A percentile compares a stretch with the other conserved stretches of the same genome.
These are phyloP conservation scores for Acer negundo DNA, from an alignment of 345 rosid species.

Conservation along the genomic window DNA sequence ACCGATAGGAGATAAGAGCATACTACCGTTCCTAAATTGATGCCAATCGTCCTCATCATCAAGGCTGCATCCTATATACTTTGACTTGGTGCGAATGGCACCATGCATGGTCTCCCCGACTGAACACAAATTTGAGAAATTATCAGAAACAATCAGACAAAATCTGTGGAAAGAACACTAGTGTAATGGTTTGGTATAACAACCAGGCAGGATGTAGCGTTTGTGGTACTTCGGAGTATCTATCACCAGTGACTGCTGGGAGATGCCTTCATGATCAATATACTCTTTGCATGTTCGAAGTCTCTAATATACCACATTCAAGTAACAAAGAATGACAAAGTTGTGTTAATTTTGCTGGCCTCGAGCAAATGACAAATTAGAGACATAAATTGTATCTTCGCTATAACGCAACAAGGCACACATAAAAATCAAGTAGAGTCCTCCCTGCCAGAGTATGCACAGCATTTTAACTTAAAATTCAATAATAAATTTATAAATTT, in stretches of 20 bases:
- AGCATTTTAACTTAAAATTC: too few relatives aligned
- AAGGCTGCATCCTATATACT: conserved; percentile 58
- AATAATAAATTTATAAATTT: not conserved
- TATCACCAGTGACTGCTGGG: conserved; percentile 79
- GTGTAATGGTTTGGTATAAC: not conserved
- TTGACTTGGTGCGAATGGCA: conserved; percentile 53
- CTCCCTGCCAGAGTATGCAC: too few relatives aligned
- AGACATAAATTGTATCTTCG: not conserved
- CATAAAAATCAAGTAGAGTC: not conserved
- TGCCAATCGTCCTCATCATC: conserved; percentile 75
- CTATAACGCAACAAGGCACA: not conserved
- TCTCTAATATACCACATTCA: conserved; percentile 51
- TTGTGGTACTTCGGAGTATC: conserved; percentile 87
- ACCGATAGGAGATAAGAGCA: conserved; percentile 11
- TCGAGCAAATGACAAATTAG: not conserved
- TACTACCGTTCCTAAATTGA: conserved; percentile 69
- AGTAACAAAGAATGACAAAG: conserved; percentile 12
- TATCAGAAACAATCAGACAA: conserved; percentile 4
- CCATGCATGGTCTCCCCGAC: conserved; percentile 83
- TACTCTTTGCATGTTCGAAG: conserved; percentile 81
- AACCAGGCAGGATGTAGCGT: conserved; percentile 86
- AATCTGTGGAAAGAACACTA: not conserved
- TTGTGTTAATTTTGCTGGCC: not conserved
- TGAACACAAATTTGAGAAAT: conserved; percentile 30
- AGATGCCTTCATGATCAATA: conserved; percentile 80